Evolutionary conservation across 1,284 basidiomycete species (phyloP), one percentile per base, ranked within the genome.

Genomic region (Ustilago sp.): DNA sequence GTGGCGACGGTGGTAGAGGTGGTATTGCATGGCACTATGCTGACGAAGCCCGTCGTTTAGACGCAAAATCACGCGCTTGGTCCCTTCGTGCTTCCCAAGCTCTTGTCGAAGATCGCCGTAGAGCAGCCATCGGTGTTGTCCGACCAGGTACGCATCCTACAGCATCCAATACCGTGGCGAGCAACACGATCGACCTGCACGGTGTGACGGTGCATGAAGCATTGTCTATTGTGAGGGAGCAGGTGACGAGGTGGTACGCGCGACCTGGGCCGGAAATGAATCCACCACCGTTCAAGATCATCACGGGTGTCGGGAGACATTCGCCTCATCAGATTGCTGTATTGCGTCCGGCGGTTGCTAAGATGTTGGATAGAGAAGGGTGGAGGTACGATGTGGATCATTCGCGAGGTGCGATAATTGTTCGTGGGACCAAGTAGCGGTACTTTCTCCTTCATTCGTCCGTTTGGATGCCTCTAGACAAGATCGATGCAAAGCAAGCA

Each of bases 221-320:
- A 3, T 69, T 87, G 5, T 79, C 76, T n/a, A 82, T 87, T 47
- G 83, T 85, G 12, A 60, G 78, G 32, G 85, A 86, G 55, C 68
- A 73, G 19, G 74, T 86, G 39, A 80, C 79, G 12, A 60, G 60
- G 9, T 86, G 86, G 85, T 83, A 82, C 65, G 55, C 81, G 0
- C 53, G 52, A 12, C 72, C 73, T 5, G 59, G 53, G 1, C 59
- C 77, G 11, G 61, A 61, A 8, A 45, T 62, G 50, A 63, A 52
- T 13, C 56, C 63, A n/a, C 48, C 77, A 0, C 82, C 84, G 2
- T 74, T 87, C 19, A 80, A 80, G 32, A 86, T 87, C 59, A 74
- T 87, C 35, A 87, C 86, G 13, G 86, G 86, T 11, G 80, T 86
- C 15, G 86, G 86, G 11, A 61, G 80, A 17, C 86, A 87, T 61